phyloP scores from a whole-genome alignment of 2,329 filamentous ascomycete genomes.

The Neonectria ditissima region DNA sequence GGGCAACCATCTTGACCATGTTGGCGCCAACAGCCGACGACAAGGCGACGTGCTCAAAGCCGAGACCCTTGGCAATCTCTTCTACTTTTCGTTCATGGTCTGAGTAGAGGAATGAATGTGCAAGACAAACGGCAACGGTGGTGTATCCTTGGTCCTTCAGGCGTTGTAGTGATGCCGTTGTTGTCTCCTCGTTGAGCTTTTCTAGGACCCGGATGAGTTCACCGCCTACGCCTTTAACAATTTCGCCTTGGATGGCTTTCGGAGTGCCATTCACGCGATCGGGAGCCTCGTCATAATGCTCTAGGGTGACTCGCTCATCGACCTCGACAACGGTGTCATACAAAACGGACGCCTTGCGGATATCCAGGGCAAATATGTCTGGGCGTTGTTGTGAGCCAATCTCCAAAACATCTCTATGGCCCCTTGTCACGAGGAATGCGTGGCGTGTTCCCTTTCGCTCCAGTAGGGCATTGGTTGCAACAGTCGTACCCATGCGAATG shows the following conservation, averaged over 20 bases:
- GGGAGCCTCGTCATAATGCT: constrained; percentile 79
- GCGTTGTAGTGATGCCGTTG: constrained; percentile 66
- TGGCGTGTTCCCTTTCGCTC: constrained; percentile 79
- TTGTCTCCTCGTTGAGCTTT: constrained; percentile 64
- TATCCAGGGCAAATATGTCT: constrained; percentile 78
- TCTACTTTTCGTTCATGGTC: constrained; percentile 63
- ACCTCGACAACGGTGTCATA: constrained; percentile 78
- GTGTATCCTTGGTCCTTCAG: constrained; percentile 71
- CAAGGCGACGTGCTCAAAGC: constrained; percentile 53
- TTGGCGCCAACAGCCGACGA: constrained; percentile 51
- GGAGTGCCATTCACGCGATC: constrained; percentile 59
- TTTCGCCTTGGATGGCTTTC: constrained; percentile 57
- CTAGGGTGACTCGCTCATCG: constrained; percentile 77
- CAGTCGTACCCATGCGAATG: constrained; percentile 82
- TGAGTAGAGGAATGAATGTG: constrained; percentile 75
- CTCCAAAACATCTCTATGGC: constrained; percentile 76
- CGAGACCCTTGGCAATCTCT: constrained; percentile 51
- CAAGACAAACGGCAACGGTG: constrained; percentile 68
- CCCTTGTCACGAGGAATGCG: constrained; percentile 76
- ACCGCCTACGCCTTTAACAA: constrained; percentile 75
- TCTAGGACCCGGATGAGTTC: constrained; percentile 76
- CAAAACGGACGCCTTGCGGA: constrained; percentile 74
- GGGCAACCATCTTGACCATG: constrained; percentile 56
- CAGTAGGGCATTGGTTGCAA: constrained; percentile 76
- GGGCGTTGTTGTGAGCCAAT: constrained; percentile 81